These are phyloP conservation scores for Datura wrightii DNA, from an alignment of 257 asterid species.

Conservation along the genomic window DNA sequence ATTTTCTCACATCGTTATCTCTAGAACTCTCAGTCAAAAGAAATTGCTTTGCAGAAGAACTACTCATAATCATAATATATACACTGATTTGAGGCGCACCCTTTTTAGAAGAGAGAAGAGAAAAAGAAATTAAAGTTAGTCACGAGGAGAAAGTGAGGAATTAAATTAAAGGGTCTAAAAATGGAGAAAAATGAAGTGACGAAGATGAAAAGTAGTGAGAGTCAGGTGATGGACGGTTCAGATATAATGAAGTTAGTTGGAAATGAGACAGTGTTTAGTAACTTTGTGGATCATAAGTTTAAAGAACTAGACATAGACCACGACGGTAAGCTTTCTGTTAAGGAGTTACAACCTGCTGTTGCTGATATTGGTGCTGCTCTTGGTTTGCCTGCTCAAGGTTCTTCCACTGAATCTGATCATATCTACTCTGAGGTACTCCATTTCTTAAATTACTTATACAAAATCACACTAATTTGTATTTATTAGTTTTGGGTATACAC, in stretches of 20 bases:
- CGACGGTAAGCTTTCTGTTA: slow-evolving; percentile 81
- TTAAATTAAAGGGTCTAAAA: slow-evolving; percentile 13
- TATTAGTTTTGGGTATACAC: too few species aligned
- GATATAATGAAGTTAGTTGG: slow-evolving; percentile 93
- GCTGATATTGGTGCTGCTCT: slow-evolving; percentile 85
- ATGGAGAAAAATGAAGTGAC: slow-evolving; percentile 38
- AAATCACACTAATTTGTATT: too few species aligned
- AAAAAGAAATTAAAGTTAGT: slow-evolving; percentile 27
- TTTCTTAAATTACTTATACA: too few species aligned
- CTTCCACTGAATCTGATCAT: slow-evolving; percentile 75
- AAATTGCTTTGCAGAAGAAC: not conserved
- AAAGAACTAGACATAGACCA: slow-evolving; percentile 73
- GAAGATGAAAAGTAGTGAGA: slow-evolving; percentile 44
- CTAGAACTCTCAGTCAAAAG: not conserved
- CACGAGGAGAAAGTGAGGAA: slow-evolving; percentile 36
- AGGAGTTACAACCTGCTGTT: slow-evolving; percentile 84
- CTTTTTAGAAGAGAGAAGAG: not conserved
- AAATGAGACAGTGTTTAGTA: slow-evolving; percentile 71
- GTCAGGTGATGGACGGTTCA: slow-evolving; percentile 92
- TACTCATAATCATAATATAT: slow-evolving; percentile 18
- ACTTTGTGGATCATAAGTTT: slow-evolving; percentile 86
- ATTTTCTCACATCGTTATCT: slow-evolving; percentile 21
- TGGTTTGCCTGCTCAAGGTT: slow-evolving; percentile 78
- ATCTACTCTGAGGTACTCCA: slow-evolving; percentile 70
- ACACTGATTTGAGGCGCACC: slow-evolving; percentile 40